Conservation (phyloP, 441 rosid species). For the Breynia disticha region DNA sequence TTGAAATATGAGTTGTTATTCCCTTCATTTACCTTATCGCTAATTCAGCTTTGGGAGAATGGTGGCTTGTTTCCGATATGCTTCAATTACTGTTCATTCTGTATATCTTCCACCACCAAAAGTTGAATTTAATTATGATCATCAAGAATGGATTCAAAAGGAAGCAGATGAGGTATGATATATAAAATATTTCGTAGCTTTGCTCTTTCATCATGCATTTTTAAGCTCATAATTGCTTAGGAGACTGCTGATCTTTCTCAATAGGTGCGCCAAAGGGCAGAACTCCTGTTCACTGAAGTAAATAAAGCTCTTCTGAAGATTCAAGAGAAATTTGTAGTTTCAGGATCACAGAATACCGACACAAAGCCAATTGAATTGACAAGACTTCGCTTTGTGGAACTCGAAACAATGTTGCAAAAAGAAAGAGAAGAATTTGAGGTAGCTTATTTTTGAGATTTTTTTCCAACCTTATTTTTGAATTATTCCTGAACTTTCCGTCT, state of each 20-base stretch:
- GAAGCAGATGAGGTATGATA: slow-evolving; percentile 56
- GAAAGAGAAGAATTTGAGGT: slow-evolving; percentile 83
- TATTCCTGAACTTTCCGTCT: not conserved
- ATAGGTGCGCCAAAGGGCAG: slow-evolving; percentile 61
- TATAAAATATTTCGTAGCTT: too few species aligned
- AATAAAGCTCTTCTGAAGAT: slow-evolving; percentile 45
- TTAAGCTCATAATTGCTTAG: slow-evolving; percentile 12
- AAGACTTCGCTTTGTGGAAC: slow-evolving; percentile 41
- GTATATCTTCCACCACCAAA: slow-evolving; percentile 78
- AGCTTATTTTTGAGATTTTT: slow-evolving; percentile 18
- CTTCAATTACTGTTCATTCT: slow-evolving; percentile 76
- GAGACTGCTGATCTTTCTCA: slow-evolving; percentile 17
- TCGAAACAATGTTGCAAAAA: slow-evolving; percentile 47
- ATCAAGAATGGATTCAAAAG: slow-evolving; percentile 77
- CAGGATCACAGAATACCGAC: slow-evolving; percentile 27
- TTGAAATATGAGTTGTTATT: not conserved
- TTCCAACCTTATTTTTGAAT: not conserved
- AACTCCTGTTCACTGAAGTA: slow-evolving; percentile 70
- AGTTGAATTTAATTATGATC: slow-evolving; percentile 57
- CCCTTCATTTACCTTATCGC: slow-evolving; percentile 3
- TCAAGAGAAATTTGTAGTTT: slow-evolving; percentile 27
- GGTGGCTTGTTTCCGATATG: slow-evolving; percentile 96
- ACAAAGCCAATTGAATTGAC: slow-evolving; percentile 21
- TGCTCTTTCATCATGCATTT: slow-evolving; percentile 1
- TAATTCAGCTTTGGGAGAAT: slow-evolving; percentile 69